Base-by-base conservation (phyloP, 495 filamentous ascomycete species). In the Tetracladium setigerum region DNA sequence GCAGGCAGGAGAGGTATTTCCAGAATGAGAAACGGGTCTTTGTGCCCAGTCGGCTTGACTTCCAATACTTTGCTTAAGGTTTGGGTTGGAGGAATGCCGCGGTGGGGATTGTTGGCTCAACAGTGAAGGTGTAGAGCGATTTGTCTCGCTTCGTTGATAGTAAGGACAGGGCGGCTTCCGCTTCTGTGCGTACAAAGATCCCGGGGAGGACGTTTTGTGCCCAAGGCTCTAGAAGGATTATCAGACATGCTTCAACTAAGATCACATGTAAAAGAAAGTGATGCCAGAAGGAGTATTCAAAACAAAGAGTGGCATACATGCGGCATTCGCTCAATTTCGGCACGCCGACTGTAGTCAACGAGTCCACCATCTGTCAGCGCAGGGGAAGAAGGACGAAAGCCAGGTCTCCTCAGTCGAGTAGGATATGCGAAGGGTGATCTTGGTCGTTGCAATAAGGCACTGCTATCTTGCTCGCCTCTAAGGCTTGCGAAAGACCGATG, bases 391-490 rank as follows among this genome's bases (percentile, higher is more conserved):
- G 82, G 77, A 17, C 79, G 74, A 48, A 83, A 77, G 12, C 78
- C 77, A 8, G 80, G 79, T 15, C 81, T 76, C 60, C 75, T 81
- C 17, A 83, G 66, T 24, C 79, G 71, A n/a, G 77, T 73, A 7
- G 79, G 79, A 53, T 84, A 84, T 9, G 71, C 70, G 57, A 79
- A 81, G 0, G 79, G 81, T 16, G 78, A 82, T 18, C 76, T 70
- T 32, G 79, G 80, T 10, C 79, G 68, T 49, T 73, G 72, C 34
- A 71, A 58, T 44, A 56, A 50, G 6, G 53, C 41, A 35, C 19
- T 30, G 13, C 35, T 31, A 4, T 61, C 56, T 1, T 55, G 52
- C 15, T 69, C 63, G 49, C 62, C 68, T 39, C 76, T 67, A 34
- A 79, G 54, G 34, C 73, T 79, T 5, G 67, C 67, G 37, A 66